Conservation (phyloP, 2,329 filamentous ascomycete genomes). For the Trichophaea hybrida region DNA sequence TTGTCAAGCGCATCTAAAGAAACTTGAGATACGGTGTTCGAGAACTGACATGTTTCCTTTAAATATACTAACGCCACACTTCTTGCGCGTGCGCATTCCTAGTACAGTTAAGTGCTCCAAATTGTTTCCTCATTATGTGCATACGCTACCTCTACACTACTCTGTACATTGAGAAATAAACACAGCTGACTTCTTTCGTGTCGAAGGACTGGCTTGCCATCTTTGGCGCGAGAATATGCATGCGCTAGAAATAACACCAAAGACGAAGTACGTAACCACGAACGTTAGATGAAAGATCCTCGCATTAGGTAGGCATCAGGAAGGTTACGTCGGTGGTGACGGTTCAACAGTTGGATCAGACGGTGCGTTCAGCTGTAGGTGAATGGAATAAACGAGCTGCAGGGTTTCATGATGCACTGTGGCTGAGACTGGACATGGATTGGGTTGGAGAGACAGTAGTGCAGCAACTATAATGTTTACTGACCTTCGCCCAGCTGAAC, state of each 20-base stretch:
- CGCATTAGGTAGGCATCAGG: not conserved
- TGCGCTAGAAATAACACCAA: not conserved
- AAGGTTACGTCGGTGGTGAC: not conserved
- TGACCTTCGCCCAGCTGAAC: not conserved
- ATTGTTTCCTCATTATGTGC: not conserved
- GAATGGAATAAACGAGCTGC: slow-evolving; percentile 1
- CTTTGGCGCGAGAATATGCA: not conserved
- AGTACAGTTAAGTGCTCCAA: not conserved
- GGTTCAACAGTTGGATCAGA: not conserved
- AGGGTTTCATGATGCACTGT: not conserved
- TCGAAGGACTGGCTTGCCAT: not conserved
- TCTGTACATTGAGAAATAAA: not conserved
- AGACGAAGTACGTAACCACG: not conserved
- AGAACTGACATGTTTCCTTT: not conserved
- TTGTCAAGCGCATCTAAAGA: not conserved
- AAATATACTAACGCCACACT: not conserved
- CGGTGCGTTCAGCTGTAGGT: not conserved
- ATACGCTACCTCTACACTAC: not conserved
- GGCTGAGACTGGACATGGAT: not conserved
- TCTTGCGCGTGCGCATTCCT: not conserved
- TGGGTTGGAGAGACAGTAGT: not conserved
- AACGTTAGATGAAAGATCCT: not conserved
- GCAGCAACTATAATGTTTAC: not conserved
- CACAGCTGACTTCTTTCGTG: not conserved
- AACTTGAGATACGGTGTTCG: not conserved